These are phyloP conservation scores for Psidium guajava DNA, from an alignment of 345 rosid species.

Conservation along the genomic window DNA sequence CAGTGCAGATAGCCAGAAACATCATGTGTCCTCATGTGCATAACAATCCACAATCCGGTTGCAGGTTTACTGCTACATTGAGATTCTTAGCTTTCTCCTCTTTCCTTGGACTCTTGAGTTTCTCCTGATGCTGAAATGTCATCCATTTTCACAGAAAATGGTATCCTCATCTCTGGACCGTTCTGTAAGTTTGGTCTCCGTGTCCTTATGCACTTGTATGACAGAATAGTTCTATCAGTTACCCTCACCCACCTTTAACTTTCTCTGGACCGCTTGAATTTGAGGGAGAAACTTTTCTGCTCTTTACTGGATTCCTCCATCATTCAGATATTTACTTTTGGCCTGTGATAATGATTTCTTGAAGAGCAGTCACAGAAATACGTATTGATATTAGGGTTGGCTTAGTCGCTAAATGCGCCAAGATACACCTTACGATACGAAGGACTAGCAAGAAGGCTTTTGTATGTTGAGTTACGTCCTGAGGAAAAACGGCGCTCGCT, in stretches of 20 bases:
- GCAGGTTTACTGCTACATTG: background rate
- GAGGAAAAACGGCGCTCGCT: background rate
- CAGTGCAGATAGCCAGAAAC: background rate
- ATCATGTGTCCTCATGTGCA: background rate
- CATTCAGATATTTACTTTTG: background rate
- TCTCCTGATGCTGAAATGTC: background rate
- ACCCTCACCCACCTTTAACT: background rate
- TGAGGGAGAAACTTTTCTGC: background rate
- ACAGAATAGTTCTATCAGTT: background rate
- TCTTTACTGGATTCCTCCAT: background rate
- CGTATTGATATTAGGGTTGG: background rate
- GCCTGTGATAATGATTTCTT: background rate
- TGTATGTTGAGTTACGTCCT: background rate
- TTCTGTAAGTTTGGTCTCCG: background rate
- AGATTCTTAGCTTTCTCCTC: background rate
- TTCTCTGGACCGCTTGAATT: background rate
- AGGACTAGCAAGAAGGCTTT: background rate
- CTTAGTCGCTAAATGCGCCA: background rate
- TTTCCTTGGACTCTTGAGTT: background rate
- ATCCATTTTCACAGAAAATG: background rate
- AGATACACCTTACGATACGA: background rate
- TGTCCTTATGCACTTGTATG: background rate
- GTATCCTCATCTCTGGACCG: background rate
- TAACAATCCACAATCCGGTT: background rate
- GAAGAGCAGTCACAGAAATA: background rate